These are phyloP conservation scores for Russula vinacea DNA, from an alignment of 768 basidiomycete species.

Conservation along the genomic window DNA sequence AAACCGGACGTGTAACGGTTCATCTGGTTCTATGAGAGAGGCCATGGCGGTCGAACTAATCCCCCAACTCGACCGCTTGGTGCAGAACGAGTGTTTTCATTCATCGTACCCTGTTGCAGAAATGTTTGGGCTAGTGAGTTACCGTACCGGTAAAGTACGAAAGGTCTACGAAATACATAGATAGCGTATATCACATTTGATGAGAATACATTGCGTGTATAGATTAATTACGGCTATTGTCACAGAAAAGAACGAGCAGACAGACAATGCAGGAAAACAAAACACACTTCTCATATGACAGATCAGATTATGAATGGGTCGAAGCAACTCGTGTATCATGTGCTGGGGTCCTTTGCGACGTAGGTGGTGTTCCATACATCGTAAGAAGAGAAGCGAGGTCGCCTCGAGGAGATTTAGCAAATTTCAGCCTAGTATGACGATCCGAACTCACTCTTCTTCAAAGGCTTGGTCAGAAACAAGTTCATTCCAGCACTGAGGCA, in stretches of 20 bases:
- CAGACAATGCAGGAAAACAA: constrained; percentile 9
- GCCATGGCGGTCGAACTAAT: too few relatives aligned
- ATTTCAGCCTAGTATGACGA: background rate
- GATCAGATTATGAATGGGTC: background rate
- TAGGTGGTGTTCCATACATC: constrained; percentile 43
- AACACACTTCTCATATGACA: background rate
- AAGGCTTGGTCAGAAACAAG: constrained; percentile 69
- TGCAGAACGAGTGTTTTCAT: background rate
- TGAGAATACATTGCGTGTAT: constrained; percentile 13
- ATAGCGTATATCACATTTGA: constrained; percentile 3
- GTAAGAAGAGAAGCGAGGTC: constrained; percentile 52
- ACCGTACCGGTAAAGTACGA: background rate
- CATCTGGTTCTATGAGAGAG: too few relatives aligned
- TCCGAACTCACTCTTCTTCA: constrained; percentile 48
- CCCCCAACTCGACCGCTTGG: background rate
- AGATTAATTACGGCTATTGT: background rate
- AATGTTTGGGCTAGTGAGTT: background rate
- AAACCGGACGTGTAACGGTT: too few relatives aligned
- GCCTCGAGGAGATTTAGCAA: constrained; percentile 35
- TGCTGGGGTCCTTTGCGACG: background rate
- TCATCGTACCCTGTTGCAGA: background rate
- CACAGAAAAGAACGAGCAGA: background rate
- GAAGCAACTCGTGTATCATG: constrained; percentile 1
- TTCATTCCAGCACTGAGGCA: constrained; percentile 82
- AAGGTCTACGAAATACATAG: constrained; percentile 6